Evolutionary conservation across 768 basidiomycete genomes (phyloP).

Genomic region (Lyophyllum semitale): DNA sequence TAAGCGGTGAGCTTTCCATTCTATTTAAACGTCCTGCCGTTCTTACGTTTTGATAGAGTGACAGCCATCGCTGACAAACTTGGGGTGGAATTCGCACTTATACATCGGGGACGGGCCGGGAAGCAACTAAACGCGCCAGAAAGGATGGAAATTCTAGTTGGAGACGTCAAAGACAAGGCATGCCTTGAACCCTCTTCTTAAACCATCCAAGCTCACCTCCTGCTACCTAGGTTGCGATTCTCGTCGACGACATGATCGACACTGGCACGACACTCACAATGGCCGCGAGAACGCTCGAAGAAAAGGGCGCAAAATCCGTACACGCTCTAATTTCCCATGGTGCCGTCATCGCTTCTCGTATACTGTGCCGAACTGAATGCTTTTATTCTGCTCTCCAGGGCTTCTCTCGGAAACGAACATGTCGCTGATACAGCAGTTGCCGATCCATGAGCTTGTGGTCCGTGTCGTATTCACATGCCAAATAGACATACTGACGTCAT

Average conservation of each 20-base stretch:
- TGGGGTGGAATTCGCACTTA: slow-evolving; percentile 92
- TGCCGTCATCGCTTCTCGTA: slow-evolving; percentile 27
- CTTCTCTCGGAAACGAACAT: slow-evolving; percentile 79
- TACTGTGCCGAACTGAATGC: slow-evolving; percentile 10
- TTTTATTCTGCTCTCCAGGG: slow-evolving; percentile 42
- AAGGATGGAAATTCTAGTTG: slow-evolving; percentile 91
- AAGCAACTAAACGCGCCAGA: slow-evolving; percentile 68
- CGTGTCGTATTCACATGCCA: slow-evolving; percentile 24
- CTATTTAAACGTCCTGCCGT: slow-evolving; percentile 7
- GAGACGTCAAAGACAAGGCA: slow-evolving; percentile 90
- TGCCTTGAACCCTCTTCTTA: slow-evolving; percentile 10
- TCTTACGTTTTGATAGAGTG: slow-evolving; percentile 51
- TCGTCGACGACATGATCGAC: slow-evolving; percentile 99
- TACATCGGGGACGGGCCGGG: slow-evolving; percentile 86
- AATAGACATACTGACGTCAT: slow-evolving; percentile 6
- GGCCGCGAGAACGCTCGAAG: slow-evolving; percentile 82
- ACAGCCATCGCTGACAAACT: slow-evolving; percentile 96
- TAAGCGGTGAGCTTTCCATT: slow-evolving; percentile 72
- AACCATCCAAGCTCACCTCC: background rate
- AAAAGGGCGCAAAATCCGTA: slow-evolving; percentile 86
- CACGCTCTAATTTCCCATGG: slow-evolving; percentile 94
- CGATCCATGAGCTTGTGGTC: slow-evolving; percentile 86
- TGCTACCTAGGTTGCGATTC: slow-evolving; percentile 72
- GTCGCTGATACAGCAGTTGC: slow-evolving; percentile 65
- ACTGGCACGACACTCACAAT: slow-evolving; percentile 87